Evolutionary conservation across 2,329 filamentous ascomycete species (phyloP).

Genomic region (Mycocentrospora acerina): DNA sequence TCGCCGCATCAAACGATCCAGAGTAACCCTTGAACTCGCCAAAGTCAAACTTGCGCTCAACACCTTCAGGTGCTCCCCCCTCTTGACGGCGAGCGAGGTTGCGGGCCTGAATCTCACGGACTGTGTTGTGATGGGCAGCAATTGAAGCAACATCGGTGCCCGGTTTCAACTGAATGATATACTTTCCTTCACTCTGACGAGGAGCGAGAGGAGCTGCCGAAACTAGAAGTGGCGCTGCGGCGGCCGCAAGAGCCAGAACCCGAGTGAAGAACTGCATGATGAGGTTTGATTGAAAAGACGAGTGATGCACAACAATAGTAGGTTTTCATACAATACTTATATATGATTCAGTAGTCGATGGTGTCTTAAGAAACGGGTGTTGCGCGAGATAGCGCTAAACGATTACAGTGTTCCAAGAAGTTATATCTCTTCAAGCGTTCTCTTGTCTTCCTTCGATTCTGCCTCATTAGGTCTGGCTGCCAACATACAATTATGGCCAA

Average conservation of each 20-base stretch:
- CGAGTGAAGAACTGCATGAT: conserved; percentile 33
- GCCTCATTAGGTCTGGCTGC: conserved; percentile 8
- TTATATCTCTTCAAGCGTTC: conserved; percentile 10
- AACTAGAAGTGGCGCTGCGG: conserved; percentile 23
- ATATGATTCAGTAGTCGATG: not conserved
- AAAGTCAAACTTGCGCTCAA: conserved; percentile 33
- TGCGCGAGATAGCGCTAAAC: conserved; percentile 1
- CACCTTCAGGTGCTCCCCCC: conserved; percentile 11
- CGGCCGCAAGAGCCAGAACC: conserved; percentile 23
- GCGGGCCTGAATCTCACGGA: conserved; percentile 32
- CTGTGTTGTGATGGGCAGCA: conserved; percentile 24
- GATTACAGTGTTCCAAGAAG: conserved; percentile 1
- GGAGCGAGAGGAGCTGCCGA: conserved; percentile 21
- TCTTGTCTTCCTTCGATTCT: conserved; percentile 24
- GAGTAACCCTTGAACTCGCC: conserved; percentile 36
- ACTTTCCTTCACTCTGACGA: conserved; percentile 42
- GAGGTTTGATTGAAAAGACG: not conserved
- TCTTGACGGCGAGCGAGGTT: conserved; percentile 25
- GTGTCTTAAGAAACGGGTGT: not conserved
- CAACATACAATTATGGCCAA: conserved; percentile 6
- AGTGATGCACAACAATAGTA: conserved; percentile 1
- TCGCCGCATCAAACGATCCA: conserved; percentile 32
- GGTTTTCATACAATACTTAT: conserved; percentile 8
- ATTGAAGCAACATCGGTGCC: conserved; percentile 28
- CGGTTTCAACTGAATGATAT: conserved; percentile 47